Conservation (phyloP, 768 basidiomycete genomes). For the Polyporus arcularius region DNA sequence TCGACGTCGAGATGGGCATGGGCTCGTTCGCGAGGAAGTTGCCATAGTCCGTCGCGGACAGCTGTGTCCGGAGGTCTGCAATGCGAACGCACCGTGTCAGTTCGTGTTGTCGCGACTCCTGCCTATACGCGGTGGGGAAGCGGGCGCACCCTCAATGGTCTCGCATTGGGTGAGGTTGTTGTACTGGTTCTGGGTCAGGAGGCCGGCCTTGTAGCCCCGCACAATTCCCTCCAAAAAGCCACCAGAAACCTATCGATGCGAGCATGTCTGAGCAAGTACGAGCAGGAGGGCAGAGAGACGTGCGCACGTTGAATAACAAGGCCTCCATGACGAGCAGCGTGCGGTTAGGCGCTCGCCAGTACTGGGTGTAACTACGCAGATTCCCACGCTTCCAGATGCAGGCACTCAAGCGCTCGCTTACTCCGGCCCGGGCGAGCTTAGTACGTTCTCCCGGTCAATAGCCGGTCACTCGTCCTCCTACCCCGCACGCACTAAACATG, state of each 20-base stretch:
- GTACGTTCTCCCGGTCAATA: no score
- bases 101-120: neutral
- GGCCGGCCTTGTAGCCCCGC: slow-evolving; percentile 91
- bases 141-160: slow-evolving; percentile 87
- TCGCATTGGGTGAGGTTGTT: slow-evolving; percentile 96
- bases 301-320: slow-evolving; percentile 81
- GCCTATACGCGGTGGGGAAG: neutral
- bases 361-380: slow-evolving; percentile 4
- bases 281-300: neutral
- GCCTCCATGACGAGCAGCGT: slow-evolving; percentile 68
- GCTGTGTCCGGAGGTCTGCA: slow-evolving; percentile 91
- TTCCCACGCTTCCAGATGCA: slow-evolving; percentile 6
- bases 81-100: neutral
- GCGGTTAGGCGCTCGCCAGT: neutral
- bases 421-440: no score
- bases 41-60: slow-evolving; percentile 96
- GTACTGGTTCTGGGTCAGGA: slow-evolving; percentile 88
- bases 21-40: slow-evolving; percentile 98
- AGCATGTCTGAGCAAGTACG: slow-evolving; percentile 28
- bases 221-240: slow-evolving; percentile 84
- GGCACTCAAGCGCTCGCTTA: no score
- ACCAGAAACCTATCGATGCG: slow-evolving; percentile 52
- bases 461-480: no score
- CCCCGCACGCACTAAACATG: no score
- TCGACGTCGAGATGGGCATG: slow-evolving; percentile 88